These are phyloP conservation scores for Eucalyptus shirleyi DNA, from an alignment of 345 rosid species.

Conservation along the genomic window DNA sequence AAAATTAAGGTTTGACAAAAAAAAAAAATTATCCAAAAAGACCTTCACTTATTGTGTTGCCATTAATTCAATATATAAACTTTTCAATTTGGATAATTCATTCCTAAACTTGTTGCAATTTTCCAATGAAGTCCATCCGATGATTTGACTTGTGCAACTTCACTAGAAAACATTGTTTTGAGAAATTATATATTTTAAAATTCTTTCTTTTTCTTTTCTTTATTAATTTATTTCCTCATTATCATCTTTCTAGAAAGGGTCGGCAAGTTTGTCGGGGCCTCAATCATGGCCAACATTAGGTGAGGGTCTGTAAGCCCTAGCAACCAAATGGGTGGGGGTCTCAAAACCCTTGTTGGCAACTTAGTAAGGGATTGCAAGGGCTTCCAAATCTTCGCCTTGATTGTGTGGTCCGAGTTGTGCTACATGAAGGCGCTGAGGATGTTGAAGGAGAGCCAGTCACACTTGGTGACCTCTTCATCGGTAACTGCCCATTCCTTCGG, in stretches of 20 bases:
- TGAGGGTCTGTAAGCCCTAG: background rate
- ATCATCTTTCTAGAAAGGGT: background rate
- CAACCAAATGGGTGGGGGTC: background rate
- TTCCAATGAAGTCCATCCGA: accelerated
- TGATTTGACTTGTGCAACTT: background rate
- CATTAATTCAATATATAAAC: too few species aligned
- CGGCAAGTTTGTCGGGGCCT: background rate
- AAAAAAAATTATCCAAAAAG: background rate
- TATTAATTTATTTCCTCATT: background rate
- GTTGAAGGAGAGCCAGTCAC: background rate
- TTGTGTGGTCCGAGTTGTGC: background rate
- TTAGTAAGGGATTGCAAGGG: background rate
- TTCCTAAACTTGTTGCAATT: too few species aligned
- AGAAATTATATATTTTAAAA: too few species aligned
- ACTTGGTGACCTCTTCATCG: background rate
- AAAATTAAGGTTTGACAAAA: background rate
- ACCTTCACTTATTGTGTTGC: background rate
- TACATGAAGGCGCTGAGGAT: background rate
- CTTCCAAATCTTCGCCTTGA: background rate
- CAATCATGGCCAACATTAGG: background rate
- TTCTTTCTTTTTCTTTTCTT: too few species aligned
- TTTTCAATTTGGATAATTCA: too few species aligned
- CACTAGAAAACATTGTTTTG: background rate
- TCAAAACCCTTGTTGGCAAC: background rate
- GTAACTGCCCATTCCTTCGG: background rate